Percentiles rank a stretch among this genome's conserved stretches.
Evolutionary conservation across 805 yeast species (phyloP).

Genomic region (Candida gorgasii): DNA sequence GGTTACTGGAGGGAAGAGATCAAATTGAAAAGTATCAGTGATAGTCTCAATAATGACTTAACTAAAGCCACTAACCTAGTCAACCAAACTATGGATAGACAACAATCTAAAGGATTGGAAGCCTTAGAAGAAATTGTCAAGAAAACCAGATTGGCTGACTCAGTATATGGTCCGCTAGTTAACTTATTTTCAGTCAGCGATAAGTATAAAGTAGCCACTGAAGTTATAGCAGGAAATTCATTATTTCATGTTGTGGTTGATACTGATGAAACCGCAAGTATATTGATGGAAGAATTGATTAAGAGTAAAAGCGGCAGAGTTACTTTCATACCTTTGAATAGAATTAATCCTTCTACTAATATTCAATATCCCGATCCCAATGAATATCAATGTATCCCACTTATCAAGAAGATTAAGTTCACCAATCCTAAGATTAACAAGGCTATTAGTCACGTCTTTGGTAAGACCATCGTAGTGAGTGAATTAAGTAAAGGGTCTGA

Average conservation of each 20-base stretch:
- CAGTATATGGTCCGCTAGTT: constrained; percentile 81
- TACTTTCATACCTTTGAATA: constrained; percentile 86
- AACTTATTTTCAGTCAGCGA: constrained; percentile 80
- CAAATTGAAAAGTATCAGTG: constrained; percentile 55
- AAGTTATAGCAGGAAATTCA: constrained; percentile 84
- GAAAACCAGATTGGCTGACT: constrained; percentile 53
- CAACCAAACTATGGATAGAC: constrained; percentile 73
- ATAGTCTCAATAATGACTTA: constrained; percentile 56
- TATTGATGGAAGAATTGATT: constrained; percentile 72
- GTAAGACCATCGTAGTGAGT: constrained; percentile 74
- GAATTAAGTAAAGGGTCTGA: constrained; percentile 68
- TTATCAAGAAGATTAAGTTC: constrained; percentile 70
- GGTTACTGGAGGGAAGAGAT: constrained; percentile 78
- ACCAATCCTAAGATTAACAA: constrained; percentile 52
- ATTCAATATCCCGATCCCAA: constrained; percentile 58
- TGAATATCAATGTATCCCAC: constrained; percentile 67
- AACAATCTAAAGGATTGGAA: constrained; percentile 65
- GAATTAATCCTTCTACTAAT: constrained; percentile 38
- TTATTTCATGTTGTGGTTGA: constrained; percentile 90
- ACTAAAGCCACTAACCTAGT: constrained; percentile 59
- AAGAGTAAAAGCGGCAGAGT: constrained; percentile 77
- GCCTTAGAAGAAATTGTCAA: constrained; percentile 65
- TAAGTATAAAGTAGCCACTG: constrained; percentile 82
- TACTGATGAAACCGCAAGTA: constrained; percentile 77
- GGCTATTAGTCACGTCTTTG: constrained; percentile 80